phyloP scores from a whole-genome alignment of 306 rosid species.

The Echinosophora koreensis region DNA sequence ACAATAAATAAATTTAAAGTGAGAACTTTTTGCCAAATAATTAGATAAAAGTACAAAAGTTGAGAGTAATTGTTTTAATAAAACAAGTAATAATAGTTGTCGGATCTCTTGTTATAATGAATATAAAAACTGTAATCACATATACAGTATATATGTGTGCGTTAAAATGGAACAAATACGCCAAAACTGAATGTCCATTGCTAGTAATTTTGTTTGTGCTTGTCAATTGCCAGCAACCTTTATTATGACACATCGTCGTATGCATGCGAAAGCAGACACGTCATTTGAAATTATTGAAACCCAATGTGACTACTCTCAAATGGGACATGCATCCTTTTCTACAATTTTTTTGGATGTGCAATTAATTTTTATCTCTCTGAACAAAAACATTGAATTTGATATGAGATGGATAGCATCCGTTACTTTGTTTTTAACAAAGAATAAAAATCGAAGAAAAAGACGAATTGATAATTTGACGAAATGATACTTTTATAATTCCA shows the following conservation, averaged over 20 bases:
- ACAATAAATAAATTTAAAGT: neutral
- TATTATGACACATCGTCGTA: constrained; percentile 29
- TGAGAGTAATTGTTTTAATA: neutral
- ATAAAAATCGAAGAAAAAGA: neutral
- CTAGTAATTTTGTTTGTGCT: constrained; percentile 25
- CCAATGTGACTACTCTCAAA: constrained; percentile 40
- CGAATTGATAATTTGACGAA: neutral
- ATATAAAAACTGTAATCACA: neutral
- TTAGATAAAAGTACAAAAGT: neutral
- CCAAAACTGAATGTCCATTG: constrained; percentile 10
- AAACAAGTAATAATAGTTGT: neutral
- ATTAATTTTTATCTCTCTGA: neutral
- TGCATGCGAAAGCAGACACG: constrained; percentile 31
- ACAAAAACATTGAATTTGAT: neutral
- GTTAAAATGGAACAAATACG: neutral
- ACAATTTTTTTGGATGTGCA: neutral
- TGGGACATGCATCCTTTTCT: constrained; percentile 30
- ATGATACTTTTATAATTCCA: too few relatives aligned
- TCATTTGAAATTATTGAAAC: constrained; percentile 54
- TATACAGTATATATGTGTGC: neutral
- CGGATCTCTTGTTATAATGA: neutral
- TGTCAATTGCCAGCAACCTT: constrained; percentile 23
- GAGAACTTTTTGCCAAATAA: neutral
- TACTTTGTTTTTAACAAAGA: too few relatives aligned
- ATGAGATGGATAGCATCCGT: neutral